Conservation (phyloP, 2,329 filamentous ascomycete genomes). For the Phyllosticta capitalensis region DNA sequence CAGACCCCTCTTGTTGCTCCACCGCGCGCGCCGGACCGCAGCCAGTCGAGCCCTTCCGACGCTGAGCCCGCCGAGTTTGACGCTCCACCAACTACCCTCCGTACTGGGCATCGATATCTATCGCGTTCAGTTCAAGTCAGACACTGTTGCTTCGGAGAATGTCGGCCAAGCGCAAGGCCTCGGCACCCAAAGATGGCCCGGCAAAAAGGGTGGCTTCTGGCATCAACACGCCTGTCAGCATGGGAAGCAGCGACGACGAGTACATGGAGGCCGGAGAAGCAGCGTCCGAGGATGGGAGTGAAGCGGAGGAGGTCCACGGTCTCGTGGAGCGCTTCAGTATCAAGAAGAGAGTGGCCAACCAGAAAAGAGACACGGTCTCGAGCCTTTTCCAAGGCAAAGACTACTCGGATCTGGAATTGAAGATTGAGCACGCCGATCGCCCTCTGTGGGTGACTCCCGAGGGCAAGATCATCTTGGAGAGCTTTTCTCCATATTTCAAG, state of each 20-base stretch:
- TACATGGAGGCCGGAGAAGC: conserved; percentile 46
- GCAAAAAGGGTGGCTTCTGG: conserved; percentile 31
- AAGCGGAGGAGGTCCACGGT: conserved; percentile 25
- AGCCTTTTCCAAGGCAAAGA: conserved; percentile 55
- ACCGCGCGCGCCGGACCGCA: neutral
- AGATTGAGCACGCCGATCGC: conserved; percentile 79
- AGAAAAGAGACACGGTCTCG: conserved; percentile 42
- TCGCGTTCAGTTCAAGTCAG: neutral
- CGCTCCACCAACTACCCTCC: conserved; percentile 17
- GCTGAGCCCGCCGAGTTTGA: conserved; percentile 36
- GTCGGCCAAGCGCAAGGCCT: conserved; percentile 40
- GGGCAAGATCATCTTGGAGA: conserved; percentile 84
- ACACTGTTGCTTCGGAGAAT: conserved; percentile 16
- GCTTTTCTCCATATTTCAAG: conserved; percentile 78
- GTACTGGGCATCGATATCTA: neutral
- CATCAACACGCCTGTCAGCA: conserved; percentile 32
- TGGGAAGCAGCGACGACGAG: conserved; percentile 46
- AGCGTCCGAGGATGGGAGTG: conserved; percentile 39
- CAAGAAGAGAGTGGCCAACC: conserved; percentile 19
- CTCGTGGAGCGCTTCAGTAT: conserved; percentile 41
- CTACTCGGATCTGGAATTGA: conserved; percentile 73
- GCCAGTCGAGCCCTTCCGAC: conserved; percentile 34
- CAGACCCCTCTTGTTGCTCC: neutral
- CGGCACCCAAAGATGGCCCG: conserved; percentile 19
- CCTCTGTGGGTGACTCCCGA: conserved; percentile 90